These are phyloP conservation scores for Penicillium corylophilum DNA, from an alignment of 2,329 filamentous ascomycete species.

Conservation along the genomic window DNA sequence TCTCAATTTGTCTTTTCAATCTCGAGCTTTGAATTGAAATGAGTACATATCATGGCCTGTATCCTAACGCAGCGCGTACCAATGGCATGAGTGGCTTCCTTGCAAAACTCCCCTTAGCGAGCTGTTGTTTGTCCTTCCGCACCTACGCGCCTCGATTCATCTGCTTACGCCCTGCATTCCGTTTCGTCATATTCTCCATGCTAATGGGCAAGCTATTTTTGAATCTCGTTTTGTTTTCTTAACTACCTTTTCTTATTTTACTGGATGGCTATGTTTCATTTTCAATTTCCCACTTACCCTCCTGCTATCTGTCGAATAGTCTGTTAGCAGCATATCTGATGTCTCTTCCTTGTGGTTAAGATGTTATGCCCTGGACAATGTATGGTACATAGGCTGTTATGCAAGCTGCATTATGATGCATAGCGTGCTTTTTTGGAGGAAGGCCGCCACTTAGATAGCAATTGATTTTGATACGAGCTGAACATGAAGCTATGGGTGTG, in stretches of 20 bases:
- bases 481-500: background rate
- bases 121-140: constrained; percentile 10
- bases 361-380: constrained; percentile 3
- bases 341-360: background rate
- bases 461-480: background rate
- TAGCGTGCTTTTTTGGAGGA: background rate
- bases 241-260: constrained; percentile 10
- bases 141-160: constrained; percentile 8
- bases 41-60: constrained; percentile 25
- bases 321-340: background rate
- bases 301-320: constrained; percentile 1
- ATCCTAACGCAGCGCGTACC: constrained; percentile 14
- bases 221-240: constrained; percentile 6
- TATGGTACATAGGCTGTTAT: constrained; percentile 6
- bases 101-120: constrained; percentile 17
- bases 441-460: background rate
- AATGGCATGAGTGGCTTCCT: constrained; percentile 13
- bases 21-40: constrained; percentile 14
- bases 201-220: constrained; percentile 13
- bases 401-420: constrained; percentile 1
- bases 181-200: constrained; percentile 11
- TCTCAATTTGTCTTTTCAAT: constrained; percentile 17
- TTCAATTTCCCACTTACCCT: background rate
- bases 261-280: constrained; percentile 2
- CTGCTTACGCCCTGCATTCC: constrained; percentile 7